Conservation (phyloP, 306 rosid species). For the Pterocarpus santalinus region DNA sequence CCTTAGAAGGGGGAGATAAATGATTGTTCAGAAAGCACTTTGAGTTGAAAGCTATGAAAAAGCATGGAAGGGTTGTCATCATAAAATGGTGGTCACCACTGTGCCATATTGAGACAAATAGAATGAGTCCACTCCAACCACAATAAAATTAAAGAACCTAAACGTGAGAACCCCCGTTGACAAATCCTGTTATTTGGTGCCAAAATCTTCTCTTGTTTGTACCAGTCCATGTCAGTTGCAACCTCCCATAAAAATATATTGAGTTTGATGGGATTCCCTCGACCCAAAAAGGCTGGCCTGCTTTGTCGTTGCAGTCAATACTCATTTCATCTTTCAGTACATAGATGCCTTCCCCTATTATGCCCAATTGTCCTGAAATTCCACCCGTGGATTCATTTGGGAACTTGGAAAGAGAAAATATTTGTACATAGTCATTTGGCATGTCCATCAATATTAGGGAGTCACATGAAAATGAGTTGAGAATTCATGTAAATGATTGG, state of each 20-base stretch:
- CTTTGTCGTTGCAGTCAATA: conserved; percentile 76
- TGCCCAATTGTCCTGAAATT: conserved; percentile 43
- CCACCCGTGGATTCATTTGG: conserved; percentile 59
- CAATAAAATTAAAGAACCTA: conserved; percentile 30
- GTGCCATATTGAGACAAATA: conserved; percentile 50
- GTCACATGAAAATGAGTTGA: no score
- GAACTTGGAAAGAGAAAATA: neutral
- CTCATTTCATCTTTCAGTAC: conserved; percentile 36
- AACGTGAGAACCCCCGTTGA: conserved; percentile 67
- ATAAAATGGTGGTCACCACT: conserved; percentile 54
- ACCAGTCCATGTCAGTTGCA: conserved; percentile 25
- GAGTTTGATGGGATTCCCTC: conserved; percentile 62
- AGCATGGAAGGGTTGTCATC: conserved; percentile 59
- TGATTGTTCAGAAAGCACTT: conserved; percentile 77
- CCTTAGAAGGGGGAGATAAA: conserved; percentile 78
- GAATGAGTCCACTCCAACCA: conserved; percentile 30
- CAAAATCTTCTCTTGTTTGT: conserved; percentile 52
- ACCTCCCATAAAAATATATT: conserved; percentile 39
- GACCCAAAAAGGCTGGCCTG: conserved; percentile 74
- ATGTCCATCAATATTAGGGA: no score
- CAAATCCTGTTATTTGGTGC: conserved; percentile 46
- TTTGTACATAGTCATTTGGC: no score
- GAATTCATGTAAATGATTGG: no score
- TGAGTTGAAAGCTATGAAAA: conserved; percentile 50
- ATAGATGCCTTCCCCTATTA: conserved; percentile 54